Base-by-base conservation (phyloP, 2,329 filamentous ascomycete species). In the Cladosporium austrohemisphaericum region DNA sequence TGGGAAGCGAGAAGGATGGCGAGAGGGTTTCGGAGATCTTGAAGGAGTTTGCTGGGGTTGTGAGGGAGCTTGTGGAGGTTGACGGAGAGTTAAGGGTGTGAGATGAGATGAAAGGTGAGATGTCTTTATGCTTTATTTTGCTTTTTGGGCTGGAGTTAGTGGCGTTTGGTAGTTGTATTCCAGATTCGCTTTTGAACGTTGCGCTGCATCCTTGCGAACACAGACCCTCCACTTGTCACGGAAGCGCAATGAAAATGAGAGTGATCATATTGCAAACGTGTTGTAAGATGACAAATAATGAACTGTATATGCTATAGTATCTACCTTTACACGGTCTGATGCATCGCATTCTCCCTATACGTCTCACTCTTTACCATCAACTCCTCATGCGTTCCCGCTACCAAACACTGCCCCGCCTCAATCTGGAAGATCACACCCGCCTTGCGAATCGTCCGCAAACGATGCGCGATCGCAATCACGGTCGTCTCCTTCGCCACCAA, bases 391-490 rank as follows among this genome's bases (percentile, higher is more conserved):
- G 68, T 69, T 4, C 76, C 76, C 54, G 69, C 67, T 32, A 76
- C 75, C 4, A 73, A 70, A 44, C 72, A 74, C n/a, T 63, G 65
- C 2, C 76, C 76, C 4, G 67, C 70, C 50, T 79, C 75, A 20
- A 78, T 69, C 51, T 73, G 52, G 53, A 72, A 72, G 28, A 74
- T 73, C 2, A 68, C 57, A 55, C 73, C 70, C 7, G 71, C 69
- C 40, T 65, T 62, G 13, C 65, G 85, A 11, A 98, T 95, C 5
- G 93, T 98, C 1, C 90, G 95, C 9, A 98, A 76, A 58, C 92
- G 85, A 72, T 98, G 93, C 35, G 93, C 93, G 67, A 98, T 97
- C 5, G 90, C 88, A 59, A 97, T 95, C 2, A 93, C 97, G 0
- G 93, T 98, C 45, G 93, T 81, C 19, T 91, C 92, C 55, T 86